Evolutionary conservation across 73 alveolate genomes (phyloP), one percentile per base, ranked within the genome.

Genomic region (Urostyla sp.): DNA sequence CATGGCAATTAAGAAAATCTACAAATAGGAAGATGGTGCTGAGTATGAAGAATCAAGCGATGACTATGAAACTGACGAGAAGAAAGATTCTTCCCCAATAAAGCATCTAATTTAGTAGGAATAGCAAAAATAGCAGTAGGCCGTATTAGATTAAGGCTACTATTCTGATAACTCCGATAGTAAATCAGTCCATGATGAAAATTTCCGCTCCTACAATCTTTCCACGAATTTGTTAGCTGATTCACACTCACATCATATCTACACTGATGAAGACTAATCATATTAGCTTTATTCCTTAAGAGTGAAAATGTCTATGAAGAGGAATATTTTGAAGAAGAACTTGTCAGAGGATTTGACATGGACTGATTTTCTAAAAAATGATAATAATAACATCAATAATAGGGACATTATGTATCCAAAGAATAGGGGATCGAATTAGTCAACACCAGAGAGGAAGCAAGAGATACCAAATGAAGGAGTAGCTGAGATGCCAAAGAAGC

Each of bases 261-360:
- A 46, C 36, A 69, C 54, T 16, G 72, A 69, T 7, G 83, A 69
- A 38, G 34, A 24, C 1, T 49, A 69, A 23, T 46, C 4, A 7
- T 49, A 69, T 46, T 20, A 24, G 52, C 51, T 69, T 16, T 20
- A 69, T 16, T 28, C 67, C 7, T 31, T 27, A 24, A 45, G 83
- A 48, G 24, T 69, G 21, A 69, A 69, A 30, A 69, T 69, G 83
- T 69, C 83, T n/a, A 69, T 69, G 83, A 69, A 69, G 31, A 44
- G 83, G 48, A 69, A 69, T 24, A 35, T 69, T 8, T 36, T 69
- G 28, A 69, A 69, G 60, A 69, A 49, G 26, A 44, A 49, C 48
- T 46, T 69, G 23, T 69, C 83, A 15, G 83, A 69, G 48, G 83
- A 69, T 28, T 32, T 69, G 18, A 69, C 83, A 7, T 69, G 67